Percentiles rank a stretch among this genome's conserved stretches.
phyloP scores from a whole-genome alignment of 2,329 filamentous ascomycete species.

The Fusarium sp. region DNA sequence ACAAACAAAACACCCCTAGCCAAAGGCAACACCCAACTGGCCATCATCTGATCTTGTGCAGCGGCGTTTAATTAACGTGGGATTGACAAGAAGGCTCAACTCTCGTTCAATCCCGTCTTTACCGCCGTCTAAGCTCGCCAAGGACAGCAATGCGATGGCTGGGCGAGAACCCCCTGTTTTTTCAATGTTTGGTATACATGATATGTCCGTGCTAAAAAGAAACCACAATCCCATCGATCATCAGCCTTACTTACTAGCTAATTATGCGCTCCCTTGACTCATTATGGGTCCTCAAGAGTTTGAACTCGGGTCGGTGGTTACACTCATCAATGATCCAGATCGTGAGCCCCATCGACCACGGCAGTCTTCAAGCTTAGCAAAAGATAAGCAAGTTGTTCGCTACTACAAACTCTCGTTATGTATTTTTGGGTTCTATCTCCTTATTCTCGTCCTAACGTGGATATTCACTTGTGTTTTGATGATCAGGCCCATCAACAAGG shows the following conservation, averaged over 20 bases:
- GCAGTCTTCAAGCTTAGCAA: background rate
- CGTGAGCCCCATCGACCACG: background rate
- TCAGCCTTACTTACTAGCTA: background rate
- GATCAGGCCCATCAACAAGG: conserved; percentile 8
- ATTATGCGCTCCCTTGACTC: background rate
- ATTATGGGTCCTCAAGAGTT: background rate
- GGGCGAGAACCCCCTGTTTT: background rate
- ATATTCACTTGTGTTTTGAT: conserved; percentile 22
- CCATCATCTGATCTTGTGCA: background rate
- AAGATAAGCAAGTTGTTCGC: background rate
- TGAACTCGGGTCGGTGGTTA: background rate
- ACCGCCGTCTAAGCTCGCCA: background rate
- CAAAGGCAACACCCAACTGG: background rate
- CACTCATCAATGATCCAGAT: background rate
- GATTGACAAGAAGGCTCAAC: background rate
- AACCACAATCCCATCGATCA: background rate
- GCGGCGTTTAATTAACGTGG: background rate
- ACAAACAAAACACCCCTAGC: background rate
- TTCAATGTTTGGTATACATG: background rate
- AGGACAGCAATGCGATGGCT: background rate
- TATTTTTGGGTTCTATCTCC: background rate
- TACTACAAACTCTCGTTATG: background rate
- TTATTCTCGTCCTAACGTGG: conserved; percentile 17
- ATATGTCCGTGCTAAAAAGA: background rate
- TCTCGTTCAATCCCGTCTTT: background rate